Percentiles rank a stretch among this genome's conserved stretches.
These are phyloP conservation scores for Lipomyces anomalus DNA, from an alignment of 805 yeast genomes.

Conservation along the genomic window DNA sequence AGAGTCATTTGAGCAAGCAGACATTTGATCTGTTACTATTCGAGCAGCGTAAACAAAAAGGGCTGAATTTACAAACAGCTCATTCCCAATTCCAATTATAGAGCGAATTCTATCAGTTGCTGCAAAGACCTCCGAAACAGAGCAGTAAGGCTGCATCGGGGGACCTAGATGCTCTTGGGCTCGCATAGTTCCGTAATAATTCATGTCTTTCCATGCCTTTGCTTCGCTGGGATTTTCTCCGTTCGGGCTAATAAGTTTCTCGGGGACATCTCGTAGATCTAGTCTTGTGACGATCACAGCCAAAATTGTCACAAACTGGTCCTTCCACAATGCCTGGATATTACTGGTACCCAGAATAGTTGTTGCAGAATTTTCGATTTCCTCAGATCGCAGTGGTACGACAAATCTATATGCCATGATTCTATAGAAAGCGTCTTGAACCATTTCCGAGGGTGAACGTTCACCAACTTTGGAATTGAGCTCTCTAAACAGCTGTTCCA, in stretches of 20 bases:
- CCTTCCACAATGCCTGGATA: not conserved
- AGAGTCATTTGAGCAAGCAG: conserved; percentile 1
- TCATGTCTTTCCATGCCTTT: conserved; percentile 1
- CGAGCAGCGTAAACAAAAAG: conserved; percentile 6
- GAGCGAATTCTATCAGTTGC: not conserved
- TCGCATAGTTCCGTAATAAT: not conserved
- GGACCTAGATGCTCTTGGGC: not conserved
- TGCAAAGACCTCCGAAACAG: not conserved
- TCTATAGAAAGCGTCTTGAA: not conserved
- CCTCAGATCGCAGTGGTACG: not conserved
- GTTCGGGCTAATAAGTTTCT: not conserved
- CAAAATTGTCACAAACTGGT: conserved; percentile 2
- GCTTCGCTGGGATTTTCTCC: not conserved
- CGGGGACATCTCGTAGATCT: not conserved
- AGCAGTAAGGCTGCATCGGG: not conserved
- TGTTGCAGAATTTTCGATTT: not conserved
- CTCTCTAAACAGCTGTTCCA: not conserved
- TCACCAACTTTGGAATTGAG: not conserved
- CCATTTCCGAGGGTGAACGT: not conserved
- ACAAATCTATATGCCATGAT: not conserved
- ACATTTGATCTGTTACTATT: conserved; percentile 4
- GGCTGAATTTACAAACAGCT: not conserved
- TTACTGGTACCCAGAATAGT: not conserved
- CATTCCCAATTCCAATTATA: not conserved
- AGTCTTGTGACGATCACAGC: not conserved